A percentile compares a stretch with the other conserved stretches of the same genome.
These are phyloP conservation scores for Colletotrichum eleusines DNA, from an alignment of 2,329 filamentous ascomycete species.

Conservation along the genomic window DNA sequence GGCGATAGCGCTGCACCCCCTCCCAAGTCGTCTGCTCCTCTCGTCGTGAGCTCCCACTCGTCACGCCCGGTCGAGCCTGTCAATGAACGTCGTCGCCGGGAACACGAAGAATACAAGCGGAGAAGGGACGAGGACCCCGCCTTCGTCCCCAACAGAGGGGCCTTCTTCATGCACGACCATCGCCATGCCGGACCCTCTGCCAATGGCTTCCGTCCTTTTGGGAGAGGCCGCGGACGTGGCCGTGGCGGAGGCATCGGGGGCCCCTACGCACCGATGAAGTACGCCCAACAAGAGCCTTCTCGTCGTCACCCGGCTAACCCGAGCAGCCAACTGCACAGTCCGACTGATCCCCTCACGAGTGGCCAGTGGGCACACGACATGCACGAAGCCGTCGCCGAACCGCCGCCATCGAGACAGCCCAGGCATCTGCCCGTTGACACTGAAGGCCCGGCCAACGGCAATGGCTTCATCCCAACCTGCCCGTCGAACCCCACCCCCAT, in stretches of 20 bases:
- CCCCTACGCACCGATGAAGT: constrained; percentile 73
- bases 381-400: constrained; percentile 77
- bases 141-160: constrained; percentile 92
- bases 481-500: constrained; percentile 73
- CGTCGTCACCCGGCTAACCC: constrained; percentile 32
- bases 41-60: constrained; percentile 67
- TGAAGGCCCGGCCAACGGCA: constrained; percentile 67
- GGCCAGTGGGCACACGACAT: constrained; percentile 94
- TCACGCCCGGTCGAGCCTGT: constrained; percentile 67
- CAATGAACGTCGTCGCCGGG: constrained; percentile 79
- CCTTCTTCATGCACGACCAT: constrained; percentile 98
- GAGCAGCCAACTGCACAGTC: constrained; percentile 58
- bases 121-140: constrained; percentile 90
- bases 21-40: constrained; percentile 59
- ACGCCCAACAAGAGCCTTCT: constrained; percentile 52
- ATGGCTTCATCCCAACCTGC: constrained; percentile 67
- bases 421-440: constrained; percentile 56
- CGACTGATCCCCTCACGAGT: constrained; percentile 73
- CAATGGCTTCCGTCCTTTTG: constrained; percentile 82
- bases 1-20: constrained; percentile 58
- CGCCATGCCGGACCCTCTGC: constrained; percentile 80
- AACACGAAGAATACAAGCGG: constrained; percentile 92
- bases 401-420: constrained; percentile 54
- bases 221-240: constrained; percentile 73
- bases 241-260: constrained; percentile 67